Percentiles rank a stretch among this genome's conserved stretches.
phyloP scores from a whole-genome alignment of 208 protist genomes.

The Leishmania turanica region DNA sequence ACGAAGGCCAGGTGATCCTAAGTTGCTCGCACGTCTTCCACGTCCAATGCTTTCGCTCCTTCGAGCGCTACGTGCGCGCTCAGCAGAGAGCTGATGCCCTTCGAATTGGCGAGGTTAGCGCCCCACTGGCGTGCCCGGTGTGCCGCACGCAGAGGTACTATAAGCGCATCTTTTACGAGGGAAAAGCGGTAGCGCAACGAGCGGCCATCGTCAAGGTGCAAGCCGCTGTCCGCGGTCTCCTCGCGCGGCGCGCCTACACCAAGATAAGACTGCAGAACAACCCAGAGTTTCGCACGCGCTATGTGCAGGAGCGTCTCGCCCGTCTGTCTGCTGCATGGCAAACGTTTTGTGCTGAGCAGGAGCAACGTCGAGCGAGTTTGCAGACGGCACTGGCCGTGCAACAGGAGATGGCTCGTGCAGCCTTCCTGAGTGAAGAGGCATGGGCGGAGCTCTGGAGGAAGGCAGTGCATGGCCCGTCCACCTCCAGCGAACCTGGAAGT shows the following conservation, averaged over 20 bases:
- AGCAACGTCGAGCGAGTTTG: conserved; percentile 36
- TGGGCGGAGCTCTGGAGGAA: conserved; percentile 45
- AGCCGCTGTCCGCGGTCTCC: conserved; percentile 52
- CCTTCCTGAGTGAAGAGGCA: conserved; percentile 50
- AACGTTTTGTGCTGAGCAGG: conserved; percentile 45
- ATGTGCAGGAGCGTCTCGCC: conserved; percentile 58
- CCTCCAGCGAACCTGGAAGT: too few species aligned
- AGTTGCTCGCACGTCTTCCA: conserved; percentile 91
- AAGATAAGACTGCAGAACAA: conserved; percentile 50
- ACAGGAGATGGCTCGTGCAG: conserved; percentile 52
- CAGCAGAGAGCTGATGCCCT: conserved; percentile 47
- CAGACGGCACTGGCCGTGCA: conserved; percentile 47
- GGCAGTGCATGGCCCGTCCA: conserved; percentile 3
- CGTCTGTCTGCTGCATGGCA: conserved; percentile 66
- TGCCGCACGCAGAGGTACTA: conserved; percentile 81
- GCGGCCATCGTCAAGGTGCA: conserved; percentile 80
- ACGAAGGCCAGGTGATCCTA: conserved; percentile 78
- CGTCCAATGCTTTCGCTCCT: conserved; percentile 79
- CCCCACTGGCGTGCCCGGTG: conserved; percentile 72
- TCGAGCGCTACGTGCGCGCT: conserved; percentile 72
- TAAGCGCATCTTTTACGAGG: conserved; percentile 82
- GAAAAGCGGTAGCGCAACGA: conserved; percentile 82
- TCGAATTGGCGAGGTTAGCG: conserved; percentile 19
- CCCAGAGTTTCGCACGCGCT: conserved; percentile 58
- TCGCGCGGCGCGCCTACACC: conserved; percentile 68